phyloP scores from a whole-genome alignment of 768 basidiomycete genomes.

The Mycena filopes region DNA sequence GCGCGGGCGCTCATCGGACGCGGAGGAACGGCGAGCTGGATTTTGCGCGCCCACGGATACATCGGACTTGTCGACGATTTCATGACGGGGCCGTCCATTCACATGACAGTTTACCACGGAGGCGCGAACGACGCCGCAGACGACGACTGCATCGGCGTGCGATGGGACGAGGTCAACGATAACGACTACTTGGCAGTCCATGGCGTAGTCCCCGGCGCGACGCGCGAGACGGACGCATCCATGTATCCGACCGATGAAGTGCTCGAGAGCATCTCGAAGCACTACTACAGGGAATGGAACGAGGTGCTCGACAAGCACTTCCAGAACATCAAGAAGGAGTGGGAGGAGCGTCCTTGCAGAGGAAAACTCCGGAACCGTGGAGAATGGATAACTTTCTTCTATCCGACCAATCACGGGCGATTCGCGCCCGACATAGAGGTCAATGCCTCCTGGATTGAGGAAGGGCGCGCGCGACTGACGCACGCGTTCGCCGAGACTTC shows the following conservation, averaged over 20 bases:
- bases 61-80: background rate
- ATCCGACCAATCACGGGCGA: background rate
- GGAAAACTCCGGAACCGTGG: background rate
- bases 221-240: background rate
- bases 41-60: background rate
- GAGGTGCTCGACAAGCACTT: background rate
- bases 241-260: background rate
- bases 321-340: background rate
- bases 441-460: background rate
- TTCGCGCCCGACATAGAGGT: background rate
- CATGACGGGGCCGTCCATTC: background rate
- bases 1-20: background rate
- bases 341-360: background rate
- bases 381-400: slow-evolving; percentile 3
- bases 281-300: background rate
- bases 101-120: background rate
- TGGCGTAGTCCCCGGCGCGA: background rate
- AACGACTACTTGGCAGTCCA: background rate
- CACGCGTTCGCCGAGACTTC: background rate
- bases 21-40: background rate
- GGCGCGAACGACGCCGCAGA: slow-evolving; percentile 1
- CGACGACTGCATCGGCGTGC: background rate
- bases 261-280: background rate
- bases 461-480: background rate
- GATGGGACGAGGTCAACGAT: background rate